These are phyloP conservation scores for Boletus holoroseus DNA, from an alignment of 1,284 basidiomycete genomes.

Conservation along the genomic window DNA sequence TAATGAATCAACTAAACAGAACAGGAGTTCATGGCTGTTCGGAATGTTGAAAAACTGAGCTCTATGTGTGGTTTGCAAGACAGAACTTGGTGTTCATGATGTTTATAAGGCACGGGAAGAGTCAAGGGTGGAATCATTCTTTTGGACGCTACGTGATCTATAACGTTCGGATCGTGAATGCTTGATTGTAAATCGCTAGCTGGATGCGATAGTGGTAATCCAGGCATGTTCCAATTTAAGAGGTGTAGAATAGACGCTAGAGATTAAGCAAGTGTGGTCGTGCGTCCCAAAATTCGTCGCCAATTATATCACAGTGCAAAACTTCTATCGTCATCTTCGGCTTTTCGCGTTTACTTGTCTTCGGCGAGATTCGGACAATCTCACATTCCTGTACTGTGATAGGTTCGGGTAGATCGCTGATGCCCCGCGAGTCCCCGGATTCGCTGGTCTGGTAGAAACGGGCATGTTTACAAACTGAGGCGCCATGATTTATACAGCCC, in stretches of 20 bases:
- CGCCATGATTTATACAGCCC: background rate
- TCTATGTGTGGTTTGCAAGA: background rate
- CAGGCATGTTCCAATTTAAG: background rate
- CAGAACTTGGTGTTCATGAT: background rate
- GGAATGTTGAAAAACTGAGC: background rate
- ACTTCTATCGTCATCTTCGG: slow-evolving; percentile 44
- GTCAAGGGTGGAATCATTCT: background rate
- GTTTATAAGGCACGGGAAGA: background rate
- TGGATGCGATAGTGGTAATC: background rate
- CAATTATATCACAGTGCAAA: slow-evolving; percentile 80
- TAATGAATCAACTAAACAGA: no score
- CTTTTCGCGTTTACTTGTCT: slow-evolving; percentile 36
- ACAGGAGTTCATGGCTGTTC: background rate
- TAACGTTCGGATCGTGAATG: background rate
- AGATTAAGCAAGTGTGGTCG: slow-evolving; percentile 44
- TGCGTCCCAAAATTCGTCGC: slow-evolving; percentile 71
- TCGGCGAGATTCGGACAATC: background rate
- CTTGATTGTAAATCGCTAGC: background rate
- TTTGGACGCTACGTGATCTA: background rate
- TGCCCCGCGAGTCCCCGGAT: background rate
- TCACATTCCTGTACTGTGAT: background rate
- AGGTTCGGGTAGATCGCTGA: background rate
- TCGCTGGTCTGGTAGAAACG: slow-evolving; percentile 3
- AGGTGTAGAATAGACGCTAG: slow-evolving; percentile 12
- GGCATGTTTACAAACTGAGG: background rate